Evolutionary conservation across 495 filamentous ascomycete genomes (phyloP), one percentile per base, ranked within the genome.

Genomic region (Glonium stellatum): DNA sequence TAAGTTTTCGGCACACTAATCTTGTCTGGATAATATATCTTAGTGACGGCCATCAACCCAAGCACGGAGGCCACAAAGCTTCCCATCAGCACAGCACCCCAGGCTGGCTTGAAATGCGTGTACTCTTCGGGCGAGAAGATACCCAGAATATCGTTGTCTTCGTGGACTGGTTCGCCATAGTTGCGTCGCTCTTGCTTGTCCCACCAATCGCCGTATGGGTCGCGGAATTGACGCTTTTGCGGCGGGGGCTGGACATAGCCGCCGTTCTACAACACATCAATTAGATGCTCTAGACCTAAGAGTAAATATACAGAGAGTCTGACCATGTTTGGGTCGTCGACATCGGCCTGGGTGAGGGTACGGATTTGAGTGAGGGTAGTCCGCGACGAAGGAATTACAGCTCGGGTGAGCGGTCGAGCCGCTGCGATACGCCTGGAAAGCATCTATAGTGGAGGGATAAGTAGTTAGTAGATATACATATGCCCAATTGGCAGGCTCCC

Each of bases 181-280:
- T 97, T 96, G 59, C 92, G 85, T 67, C 92, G 87, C 72, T 96
- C 92, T 71, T 97, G 92, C 78, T 90, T 87, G 74, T 97, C 92
- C 92, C 92, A 97, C 90, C 91, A 97, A 71, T 90, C 87, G 67
- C 75, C 92, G 70, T 97, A 82, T 37, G 95, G 95, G 71, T 97
- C 95, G 71, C 95, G 89, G 75, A 87, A 85, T 70, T 87, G 82
- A 63, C 92, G 88, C 78, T 93, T 96, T 68, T 88, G 75, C 37
- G 76, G 77, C 11, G 86, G 86, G 58, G 93, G 93, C 75, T 96
- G 95, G 70, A 89, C 78, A 75, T 96, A 99, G 75, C 87, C 86
- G 70, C 90, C 90, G 71, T 96, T 97, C 91, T 96, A 71, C 10
- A 25, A 37, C 1, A 36, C 37, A 13, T 25, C 15, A n/a, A 18